These are phyloP conservation scores for Plasmopara halstedii DNA, from an alignment of 352 stramenopile genomes.

Conservation along the genomic window DNA sequence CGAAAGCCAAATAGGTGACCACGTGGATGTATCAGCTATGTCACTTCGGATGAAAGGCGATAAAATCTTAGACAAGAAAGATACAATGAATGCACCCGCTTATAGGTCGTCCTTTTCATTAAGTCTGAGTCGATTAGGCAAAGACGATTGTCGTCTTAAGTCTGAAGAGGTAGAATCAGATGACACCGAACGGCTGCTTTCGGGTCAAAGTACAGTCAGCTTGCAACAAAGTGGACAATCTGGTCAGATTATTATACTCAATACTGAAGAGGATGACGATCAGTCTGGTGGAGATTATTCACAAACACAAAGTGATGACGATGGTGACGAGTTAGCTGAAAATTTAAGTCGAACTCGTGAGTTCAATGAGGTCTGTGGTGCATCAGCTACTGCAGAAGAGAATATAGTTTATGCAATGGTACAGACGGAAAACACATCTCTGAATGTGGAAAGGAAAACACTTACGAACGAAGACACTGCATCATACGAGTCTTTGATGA, in stretches of 20 bases:
- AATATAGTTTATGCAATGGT: neutral
- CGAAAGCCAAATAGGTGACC: neutral
- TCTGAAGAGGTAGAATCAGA: conserved; percentile 29
- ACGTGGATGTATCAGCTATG: neutral
- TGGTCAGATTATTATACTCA: neutral
- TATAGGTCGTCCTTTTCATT: neutral
- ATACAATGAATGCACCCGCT: conserved; percentile 8
- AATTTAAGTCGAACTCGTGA: conserved; percentile 1
- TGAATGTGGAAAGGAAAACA: neutral
- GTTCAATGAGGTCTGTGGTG: neutral
- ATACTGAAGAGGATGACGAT: too few species aligned
- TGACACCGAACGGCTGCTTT: conserved; percentile 19
- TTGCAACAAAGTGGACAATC: neutral
- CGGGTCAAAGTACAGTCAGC: conserved; percentile 12
- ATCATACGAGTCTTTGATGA: neutral
- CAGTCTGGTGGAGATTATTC: conserved; percentile 9
- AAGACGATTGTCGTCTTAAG: conserved; percentile 2
- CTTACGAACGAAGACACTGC: neutral
- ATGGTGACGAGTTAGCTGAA: conserved; percentile 9
- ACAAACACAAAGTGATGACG: neutral
- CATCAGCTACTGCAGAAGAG: neutral
- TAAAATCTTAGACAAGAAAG: too few species aligned
- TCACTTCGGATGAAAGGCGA: conserved; percentile 5
- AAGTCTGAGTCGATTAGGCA: conserved; percentile 9
- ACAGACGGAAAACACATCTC: neutral